Percentiles rank a stretch among this genome's conserved stretches.
Conservation (phyloP, 441 rosid species). For the Euphorbia celastroides region DNA sequence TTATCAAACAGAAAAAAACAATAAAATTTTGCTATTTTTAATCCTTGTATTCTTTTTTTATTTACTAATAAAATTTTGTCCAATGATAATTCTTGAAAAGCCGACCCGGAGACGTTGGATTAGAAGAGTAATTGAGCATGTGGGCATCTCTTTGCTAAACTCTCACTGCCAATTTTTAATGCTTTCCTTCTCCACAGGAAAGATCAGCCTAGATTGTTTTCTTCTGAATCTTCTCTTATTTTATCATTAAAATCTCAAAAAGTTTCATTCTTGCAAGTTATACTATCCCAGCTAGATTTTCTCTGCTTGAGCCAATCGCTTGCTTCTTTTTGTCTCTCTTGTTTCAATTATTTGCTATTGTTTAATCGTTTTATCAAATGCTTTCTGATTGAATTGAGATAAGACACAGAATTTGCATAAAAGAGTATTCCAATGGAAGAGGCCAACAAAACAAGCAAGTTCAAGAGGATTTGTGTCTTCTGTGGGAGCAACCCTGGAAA, state of each 20-base stretch:
- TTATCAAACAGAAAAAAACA: too few relatives aligned
- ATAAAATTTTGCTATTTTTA: not conserved
- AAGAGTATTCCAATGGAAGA: constrained; percentile 44
- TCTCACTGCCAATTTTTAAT: constrained; percentile 12
- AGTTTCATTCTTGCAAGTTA: constrained; percentile 12
- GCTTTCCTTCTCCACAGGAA: constrained; percentile 10
- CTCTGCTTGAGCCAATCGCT: not conserved
- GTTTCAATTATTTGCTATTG: constrained; percentile 10
- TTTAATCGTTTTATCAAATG: constrained; percentile 11
- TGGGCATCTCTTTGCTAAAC: constrained; percentile 34
- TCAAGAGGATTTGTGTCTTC: constrained; percentile 76
- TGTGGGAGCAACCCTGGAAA: constrained; percentile 87
- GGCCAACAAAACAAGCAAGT: constrained; percentile 36
- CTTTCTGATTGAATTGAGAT: constrained; percentile 22
- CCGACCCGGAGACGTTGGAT: constrained; percentile 38
- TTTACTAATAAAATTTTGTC: too few relatives aligned
- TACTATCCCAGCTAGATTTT: constrained; percentile 17
- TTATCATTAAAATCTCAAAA: constrained; percentile 14
- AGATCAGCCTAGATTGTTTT: constrained; percentile 23
- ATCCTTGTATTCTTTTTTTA: too few relatives aligned
- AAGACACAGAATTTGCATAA: constrained; percentile 8
- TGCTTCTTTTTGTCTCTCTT: constrained; percentile 11
- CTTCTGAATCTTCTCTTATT: constrained; percentile 13
- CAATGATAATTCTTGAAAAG: not conserved
- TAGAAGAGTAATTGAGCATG: constrained; percentile 28